Percentiles rank a stretch among this genome's conserved stretches.
Evolutionary conservation across 257 asterid species (phyloP).

Genomic region (Solanum rostratum): DNA sequence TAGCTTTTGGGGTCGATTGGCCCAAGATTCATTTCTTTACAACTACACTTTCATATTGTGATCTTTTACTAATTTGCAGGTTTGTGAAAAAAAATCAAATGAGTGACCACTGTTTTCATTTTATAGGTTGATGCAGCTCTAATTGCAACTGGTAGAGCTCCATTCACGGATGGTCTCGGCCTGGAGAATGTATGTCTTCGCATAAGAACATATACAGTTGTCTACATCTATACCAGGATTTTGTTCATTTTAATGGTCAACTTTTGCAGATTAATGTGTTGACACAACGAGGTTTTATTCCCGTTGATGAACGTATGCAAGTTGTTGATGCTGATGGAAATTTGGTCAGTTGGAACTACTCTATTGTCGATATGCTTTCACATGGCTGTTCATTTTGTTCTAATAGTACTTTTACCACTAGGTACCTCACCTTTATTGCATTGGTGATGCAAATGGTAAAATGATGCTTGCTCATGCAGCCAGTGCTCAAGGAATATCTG

Average conservation of each 20-base stretch:
- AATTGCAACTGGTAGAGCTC: conserved; percentile 97
- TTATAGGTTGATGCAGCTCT: conserved; percentile 96
- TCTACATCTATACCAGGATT: background rate
- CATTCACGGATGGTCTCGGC: conserved; percentile 90
- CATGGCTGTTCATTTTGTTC: background rate
- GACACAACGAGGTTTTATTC: conserved; percentile 87
- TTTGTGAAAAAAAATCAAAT: background rate
- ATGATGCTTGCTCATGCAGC: conserved; percentile 99
- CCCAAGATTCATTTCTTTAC: background rate
- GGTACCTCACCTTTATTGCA: conserved; percentile 95
- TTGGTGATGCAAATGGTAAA: conserved; percentile 98
- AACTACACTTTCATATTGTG: background rate
- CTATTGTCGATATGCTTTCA: background rate
- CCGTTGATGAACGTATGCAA: conserved; percentile 93
- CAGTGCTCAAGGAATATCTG: conserved; percentile 95
- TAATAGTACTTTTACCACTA: conserved; percentile 13
- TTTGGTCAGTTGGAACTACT: conserved; percentile 36
- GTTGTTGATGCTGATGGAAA: conserved; percentile 81
- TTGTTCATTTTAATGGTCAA: conserved; percentile 1
- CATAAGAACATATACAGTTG: background rate
- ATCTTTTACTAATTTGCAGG: background rate
- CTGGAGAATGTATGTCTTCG: conserved; percentile 61
- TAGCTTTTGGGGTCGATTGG: background rate
- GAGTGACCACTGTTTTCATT: background rate
- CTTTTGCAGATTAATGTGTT: conserved; percentile 58